Conservation (phyloP, 2,329 filamentous ascomycete genomes). For the Colletotrichum magnum region DNA sequence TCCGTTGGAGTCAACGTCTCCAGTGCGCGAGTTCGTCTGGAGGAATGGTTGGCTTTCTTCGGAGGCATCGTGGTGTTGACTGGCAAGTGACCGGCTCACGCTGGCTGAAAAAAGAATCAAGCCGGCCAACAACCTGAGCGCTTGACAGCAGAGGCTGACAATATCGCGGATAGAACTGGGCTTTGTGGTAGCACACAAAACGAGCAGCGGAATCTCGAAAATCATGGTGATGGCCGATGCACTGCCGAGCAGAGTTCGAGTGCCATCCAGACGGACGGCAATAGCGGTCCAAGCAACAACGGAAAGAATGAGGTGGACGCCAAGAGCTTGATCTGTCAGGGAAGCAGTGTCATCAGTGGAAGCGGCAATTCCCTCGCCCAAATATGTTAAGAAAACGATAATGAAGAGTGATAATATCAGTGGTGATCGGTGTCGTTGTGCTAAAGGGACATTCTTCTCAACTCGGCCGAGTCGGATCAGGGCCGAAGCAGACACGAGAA, state of each 20-base stretch:
- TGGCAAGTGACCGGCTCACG: background rate
- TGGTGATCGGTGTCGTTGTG: background rate
- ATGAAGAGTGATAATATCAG: background rate
- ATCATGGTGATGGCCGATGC: background rate
- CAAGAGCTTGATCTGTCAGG: slow-evolving; percentile 4
- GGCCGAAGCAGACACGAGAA: background rate
- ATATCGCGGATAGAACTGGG: background rate
- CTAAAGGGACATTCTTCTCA: background rate
- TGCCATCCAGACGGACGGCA: background rate
- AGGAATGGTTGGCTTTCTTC: slow-evolving; percentile 27
- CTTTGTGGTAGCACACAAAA: background rate
- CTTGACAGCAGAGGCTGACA: slow-evolving; percentile 1
- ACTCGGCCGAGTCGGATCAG: background rate
- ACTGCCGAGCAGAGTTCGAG: background rate
- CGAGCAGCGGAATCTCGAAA: slow-evolving; percentile 11
- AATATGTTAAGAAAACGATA: background rate
- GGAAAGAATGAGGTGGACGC: slow-evolving; percentile 17
- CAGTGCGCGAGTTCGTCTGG: background rate
- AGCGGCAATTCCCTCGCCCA: background rate
- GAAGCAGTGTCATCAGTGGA: background rate
- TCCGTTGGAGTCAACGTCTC: background rate
- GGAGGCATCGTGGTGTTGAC: background rate
- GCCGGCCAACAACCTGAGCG: background rate
- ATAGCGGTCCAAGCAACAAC: slow-evolving; percentile 1
- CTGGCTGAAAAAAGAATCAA: background rate